Base-by-base conservation (phyloP, 345 rosid genomes). In the Pugionium cornutum region DNA sequence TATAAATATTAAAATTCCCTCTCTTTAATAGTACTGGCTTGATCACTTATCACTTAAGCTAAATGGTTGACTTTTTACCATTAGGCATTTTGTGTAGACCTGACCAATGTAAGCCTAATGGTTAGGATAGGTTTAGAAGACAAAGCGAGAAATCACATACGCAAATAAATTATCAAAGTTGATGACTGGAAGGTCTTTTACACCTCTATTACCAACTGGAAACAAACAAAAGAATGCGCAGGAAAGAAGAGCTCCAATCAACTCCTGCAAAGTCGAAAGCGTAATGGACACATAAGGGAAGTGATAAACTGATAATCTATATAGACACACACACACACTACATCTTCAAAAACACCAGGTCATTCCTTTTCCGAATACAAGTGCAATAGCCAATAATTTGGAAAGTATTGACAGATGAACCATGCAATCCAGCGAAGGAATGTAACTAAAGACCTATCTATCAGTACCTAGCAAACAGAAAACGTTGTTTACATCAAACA, bases 91-190 rank as follows among this genome's bases (percentile, higher is more conserved):
- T 6, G 25, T 46, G 61, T 4, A 49, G n/a, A 43, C 49, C 18
- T 29, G 4, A 29, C 34, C 4, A 30, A 45, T 11, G 44, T 66
- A 60, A 10, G 28, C 33, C 45, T 37, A 60, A 32, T 2, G 4
- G 29, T 31, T 37, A 67, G 27, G 9, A 53, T 62, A 55, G n/a
- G 36, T 58, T 33, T 25, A 68, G 53, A 77, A 67, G 72, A 74
- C 25, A 72, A 62, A 75, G 77, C 44, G 26, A 3, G 40, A 6
- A 36, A 7, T 7, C 40, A 36, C 40, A 36, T 36, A 36, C 40
- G 7, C 7, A 36, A 36, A 36, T 7, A 36, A 7, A 3, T 36
- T 7, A 36, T 36, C 40, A 36, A 36, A 36, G 40, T 36, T 36
- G 40, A 36, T 36, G 3, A 0, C 5, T 36, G 3, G 40, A 36